Evolutionary conservation across 371 early-diverging fungal genomes (phyloP).

Genomic region (Mortierella sp.): DNA sequence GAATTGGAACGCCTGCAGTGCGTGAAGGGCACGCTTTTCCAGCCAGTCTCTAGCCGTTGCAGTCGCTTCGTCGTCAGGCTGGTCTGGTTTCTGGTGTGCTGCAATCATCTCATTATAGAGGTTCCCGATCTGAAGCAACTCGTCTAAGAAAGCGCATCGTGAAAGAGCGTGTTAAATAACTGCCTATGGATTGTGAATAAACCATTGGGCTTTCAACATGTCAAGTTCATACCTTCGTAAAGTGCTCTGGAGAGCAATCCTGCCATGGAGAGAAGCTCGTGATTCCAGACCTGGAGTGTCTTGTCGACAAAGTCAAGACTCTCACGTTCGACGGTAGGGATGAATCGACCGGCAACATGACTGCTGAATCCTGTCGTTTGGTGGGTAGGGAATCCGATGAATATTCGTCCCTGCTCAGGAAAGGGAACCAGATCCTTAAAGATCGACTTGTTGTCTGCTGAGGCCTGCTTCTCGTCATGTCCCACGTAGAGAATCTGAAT

Average conservation of each 20-base stretch:
- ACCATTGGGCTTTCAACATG: neutral
- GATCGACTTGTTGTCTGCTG: slow-evolving; percentile 66
- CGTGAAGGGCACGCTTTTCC: slow-evolving; percentile 78
- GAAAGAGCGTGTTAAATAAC: neutral
- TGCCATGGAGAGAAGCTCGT: slow-evolving; percentile 82
- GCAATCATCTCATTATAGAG: slow-evolving; percentile 68
- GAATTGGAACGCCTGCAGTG: slow-evolving; percentile 77
- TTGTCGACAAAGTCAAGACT: slow-evolving; percentile 93
- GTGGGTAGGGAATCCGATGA: slow-evolving; percentile 93
- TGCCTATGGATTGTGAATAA: neutral
- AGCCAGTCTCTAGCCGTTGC: slow-evolving; percentile 67
- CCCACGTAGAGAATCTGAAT: slow-evolving; percentile 82
- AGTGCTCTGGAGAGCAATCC: slow-evolving; percentile 81
- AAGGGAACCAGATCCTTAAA: slow-evolving; percentile 82
- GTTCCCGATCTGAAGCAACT: slow-evolving; percentile 62
- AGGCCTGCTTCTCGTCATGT: slow-evolving; percentile 83
- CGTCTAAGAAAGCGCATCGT: slow-evolving; percentile 15
- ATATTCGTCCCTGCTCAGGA: slow-evolving; percentile 87
- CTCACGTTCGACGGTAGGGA: slow-evolving; percentile 93
- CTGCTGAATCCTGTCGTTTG: slow-evolving; percentile 92
- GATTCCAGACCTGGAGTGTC: slow-evolving; percentile 86
- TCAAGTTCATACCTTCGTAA: slow-evolving; percentile 73
- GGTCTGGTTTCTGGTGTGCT: slow-evolving; percentile 40
- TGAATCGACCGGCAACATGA: slow-evolving; percentile 88
- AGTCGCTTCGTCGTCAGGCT: slow-evolving; percentile 40